These are phyloP conservation scores for Leishmania lainsoni DNA, from an alignment of 208 protist genomes.

Conservation along the genomic window DNA sequence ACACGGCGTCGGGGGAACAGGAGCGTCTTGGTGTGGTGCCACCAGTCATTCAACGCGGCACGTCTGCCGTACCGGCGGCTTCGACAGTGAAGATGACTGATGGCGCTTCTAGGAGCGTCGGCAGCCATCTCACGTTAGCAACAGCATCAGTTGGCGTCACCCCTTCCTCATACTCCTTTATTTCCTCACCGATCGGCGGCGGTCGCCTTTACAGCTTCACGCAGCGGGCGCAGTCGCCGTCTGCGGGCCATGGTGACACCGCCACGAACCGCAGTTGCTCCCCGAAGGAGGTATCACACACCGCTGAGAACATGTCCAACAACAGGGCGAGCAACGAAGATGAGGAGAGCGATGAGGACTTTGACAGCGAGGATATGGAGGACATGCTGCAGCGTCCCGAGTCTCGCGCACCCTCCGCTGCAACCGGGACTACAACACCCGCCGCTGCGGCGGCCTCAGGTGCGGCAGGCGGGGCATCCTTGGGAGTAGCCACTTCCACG, in stretches of 20 bases:
- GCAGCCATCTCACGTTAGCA: not conserved
- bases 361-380: conserved; percentile 58
- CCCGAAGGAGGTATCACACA: conserved; percentile 29
- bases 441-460: conserved; percentile 2
- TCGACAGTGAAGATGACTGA: not conserved
- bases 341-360: conserved; percentile 50
- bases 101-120: not conserved
- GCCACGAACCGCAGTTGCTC: conserved; percentile 23
- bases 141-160: not conserved
- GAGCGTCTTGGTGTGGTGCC: not conserved
- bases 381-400: conserved; percentile 39
- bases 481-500: not conserved
- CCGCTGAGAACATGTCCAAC: conserved; percentile 23
- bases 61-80: not conserved
- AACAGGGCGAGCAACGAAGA: conserved; percentile 18
- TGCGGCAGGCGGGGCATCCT: not conserved
- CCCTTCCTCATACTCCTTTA: not conserved
- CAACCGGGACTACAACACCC: not conserved
- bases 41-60: not conserved
- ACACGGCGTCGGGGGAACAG: not conserved
- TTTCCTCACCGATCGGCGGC: too few relatives aligned
- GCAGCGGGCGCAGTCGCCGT: conserved; percentile 1
- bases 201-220: not conserved
- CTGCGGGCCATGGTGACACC: conserved; percentile 3
- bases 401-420: not conserved